Conservation (phyloP, 768 basidiomycete species). For the Fomitopsis serialis region DNA sequence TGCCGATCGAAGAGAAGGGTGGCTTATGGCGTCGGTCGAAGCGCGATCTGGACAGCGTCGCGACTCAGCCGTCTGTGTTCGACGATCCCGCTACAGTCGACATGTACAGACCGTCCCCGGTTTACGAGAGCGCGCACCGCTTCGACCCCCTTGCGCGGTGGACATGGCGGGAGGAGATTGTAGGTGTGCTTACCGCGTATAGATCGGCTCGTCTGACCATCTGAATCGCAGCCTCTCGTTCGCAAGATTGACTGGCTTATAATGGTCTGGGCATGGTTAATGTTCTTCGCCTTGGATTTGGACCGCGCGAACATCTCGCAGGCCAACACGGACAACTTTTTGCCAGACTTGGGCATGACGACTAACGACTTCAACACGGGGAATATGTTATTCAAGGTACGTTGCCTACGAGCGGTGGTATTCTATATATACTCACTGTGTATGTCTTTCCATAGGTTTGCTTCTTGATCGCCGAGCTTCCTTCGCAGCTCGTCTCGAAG, state of each 20-base stretch:
- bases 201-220: not conserved
- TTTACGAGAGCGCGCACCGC: slow-evolving; percentile 56
- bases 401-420: slow-evolving; percentile 6
- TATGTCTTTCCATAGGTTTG: slow-evolving; percentile 10
- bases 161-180: slow-evolving; percentile 67
- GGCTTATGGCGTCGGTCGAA: slow-evolving; percentile 26
- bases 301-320: slow-evolving; percentile 59
- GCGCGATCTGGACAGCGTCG: slow-evolving; percentile 43
- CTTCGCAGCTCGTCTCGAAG: slow-evolving; percentile 65
- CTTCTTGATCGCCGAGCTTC: slow-evolving; percentile 45
- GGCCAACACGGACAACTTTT: slow-evolving; percentile 66
- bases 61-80: slow-evolving; percentile 59
- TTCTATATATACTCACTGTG: not conserved
- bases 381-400: slow-evolving; percentile 50
- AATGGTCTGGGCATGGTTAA: slow-evolving; percentile 54
- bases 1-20: slow-evolving; percentile 20
- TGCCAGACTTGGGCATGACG: slow-evolving; percentile 54
- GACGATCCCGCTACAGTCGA: slow-evolving; percentile 49
- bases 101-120: slow-evolving; percentile 44
- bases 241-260: slow-evolving; percentile 58
- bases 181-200: slow-evolving; percentile 15
- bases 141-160: slow-evolving; percentile 64
- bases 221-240: slow-evolving; percentile 35
- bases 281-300: slow-evolving; percentile 59
- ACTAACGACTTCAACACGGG: slow-evolving; percentile 63